Percentiles rank a stretch among this genome's conserved stretches.
These are phyloP conservation scores for Fusarium temperatum DNA, from an alignment of 2,329 filamentous ascomycete species.

Conservation along the genomic window DNA sequence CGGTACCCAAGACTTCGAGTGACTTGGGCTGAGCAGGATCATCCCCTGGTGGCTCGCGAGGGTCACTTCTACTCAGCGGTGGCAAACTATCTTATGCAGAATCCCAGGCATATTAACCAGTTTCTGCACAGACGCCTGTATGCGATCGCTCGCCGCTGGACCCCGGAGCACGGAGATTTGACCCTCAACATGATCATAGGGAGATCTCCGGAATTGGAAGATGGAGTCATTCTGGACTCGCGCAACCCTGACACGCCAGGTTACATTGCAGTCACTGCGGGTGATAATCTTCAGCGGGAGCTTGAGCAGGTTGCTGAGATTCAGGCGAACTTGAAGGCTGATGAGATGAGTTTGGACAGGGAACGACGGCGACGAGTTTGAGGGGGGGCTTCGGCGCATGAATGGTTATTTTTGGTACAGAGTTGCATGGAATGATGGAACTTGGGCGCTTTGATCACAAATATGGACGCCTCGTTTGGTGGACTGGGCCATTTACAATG, in stretches of 20 bases:
- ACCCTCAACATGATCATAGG: background rate
- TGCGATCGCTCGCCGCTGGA: background rate
- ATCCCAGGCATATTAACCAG: background rate
- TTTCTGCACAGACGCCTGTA: too few species aligned
- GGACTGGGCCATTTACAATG: rapidly evolving
- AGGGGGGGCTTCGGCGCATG: too few species aligned
- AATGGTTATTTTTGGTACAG: background rate
- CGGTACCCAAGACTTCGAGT: background rate
- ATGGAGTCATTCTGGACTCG: rapidly evolving
- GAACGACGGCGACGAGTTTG: background rate
- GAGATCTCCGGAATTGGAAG: rapidly evolving
- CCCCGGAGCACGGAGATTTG: rapidly evolving
- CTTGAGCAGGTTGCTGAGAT: background rate
- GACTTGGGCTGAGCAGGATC: background rate
- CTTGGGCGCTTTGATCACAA: too few species aligned
- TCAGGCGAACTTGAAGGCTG: too few species aligned
- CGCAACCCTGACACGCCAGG: rapidly evolving
- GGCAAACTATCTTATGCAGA: rapidly evolving
- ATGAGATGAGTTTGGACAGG: too few species aligned
- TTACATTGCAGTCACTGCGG: background rate
- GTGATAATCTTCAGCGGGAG: rapidly evolving
- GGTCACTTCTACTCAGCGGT: background rate
- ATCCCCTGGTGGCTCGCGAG: background rate
- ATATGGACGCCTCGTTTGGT: rapidly evolving
- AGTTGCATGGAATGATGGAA: background rate